phyloP scores from a whole-genome alignment of 331 rosid genomes.

The Quercus phellos region DNA sequence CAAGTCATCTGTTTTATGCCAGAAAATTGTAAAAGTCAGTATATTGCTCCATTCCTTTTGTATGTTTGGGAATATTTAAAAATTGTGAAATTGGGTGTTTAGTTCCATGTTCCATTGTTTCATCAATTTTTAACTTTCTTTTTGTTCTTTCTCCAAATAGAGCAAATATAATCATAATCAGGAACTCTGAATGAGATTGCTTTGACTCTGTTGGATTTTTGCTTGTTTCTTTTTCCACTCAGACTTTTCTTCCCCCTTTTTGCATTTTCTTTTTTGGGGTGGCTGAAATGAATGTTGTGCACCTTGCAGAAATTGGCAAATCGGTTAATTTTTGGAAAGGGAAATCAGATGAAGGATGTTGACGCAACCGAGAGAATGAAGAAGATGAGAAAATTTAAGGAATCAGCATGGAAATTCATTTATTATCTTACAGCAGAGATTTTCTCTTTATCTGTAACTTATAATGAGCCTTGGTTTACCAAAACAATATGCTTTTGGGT shows the following conservation, averaged over 20 bases:
- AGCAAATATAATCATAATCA: neutral
- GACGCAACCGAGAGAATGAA: conserved; percentile 43
- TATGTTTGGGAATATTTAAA: neutral
- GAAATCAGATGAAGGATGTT: conserved; percentile 38
- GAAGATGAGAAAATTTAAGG: conserved; percentile 80
- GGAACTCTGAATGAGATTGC: neutral
- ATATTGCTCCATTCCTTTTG: neutral
- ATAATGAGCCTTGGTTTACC: conserved; percentile 86
- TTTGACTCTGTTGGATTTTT: neutral
- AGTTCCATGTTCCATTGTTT: neutral
- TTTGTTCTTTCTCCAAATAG: neutral
- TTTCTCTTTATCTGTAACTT: conserved; percentile 64
- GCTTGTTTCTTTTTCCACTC: neutral
- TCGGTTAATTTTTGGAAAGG: conserved; percentile 66
- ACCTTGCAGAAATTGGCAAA: conserved; percentile 61
- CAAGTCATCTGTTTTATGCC: neutral
- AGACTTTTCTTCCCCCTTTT: neutral
- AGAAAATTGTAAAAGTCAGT: neutral
- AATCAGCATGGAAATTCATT: conserved; percentile 89
- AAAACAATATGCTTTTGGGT: conserved; percentile 72
- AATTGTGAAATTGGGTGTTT: neutral
- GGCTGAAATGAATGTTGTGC: conserved; percentile 24
- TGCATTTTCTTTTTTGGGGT: conserved; percentile 14
- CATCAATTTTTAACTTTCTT: neutral
- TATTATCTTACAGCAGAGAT: conserved; percentile 84